Base-by-base conservation (phyloP, 106 monocot genomes). In the Vanilla planifolia region DNA sequence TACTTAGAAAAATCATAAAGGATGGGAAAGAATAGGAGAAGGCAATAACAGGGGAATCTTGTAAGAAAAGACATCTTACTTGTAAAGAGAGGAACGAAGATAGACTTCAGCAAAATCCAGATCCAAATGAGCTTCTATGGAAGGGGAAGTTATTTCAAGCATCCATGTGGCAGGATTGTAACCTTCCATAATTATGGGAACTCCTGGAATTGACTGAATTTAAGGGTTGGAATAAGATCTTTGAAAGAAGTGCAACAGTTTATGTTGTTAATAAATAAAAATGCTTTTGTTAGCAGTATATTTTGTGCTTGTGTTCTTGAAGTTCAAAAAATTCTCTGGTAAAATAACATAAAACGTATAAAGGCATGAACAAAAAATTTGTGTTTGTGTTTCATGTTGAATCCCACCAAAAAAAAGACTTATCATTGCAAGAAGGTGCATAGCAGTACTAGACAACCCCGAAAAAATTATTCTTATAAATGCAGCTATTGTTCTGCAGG, bases 131-230 rank as follows among this genome's bases (percentile, higher is more conserved):
- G 71, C 69, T 61, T 91, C 96, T 50, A 65, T 64, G 20, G 79
- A 64, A 19, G 76, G 37, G 28, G 91, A 63, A 52, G 48, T 91
- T 10, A 88, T 66, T 21, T 96, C 87, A 59, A 96, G 71, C 87
- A 96, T 87, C 96, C 96, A 96, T 33, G 96, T 91, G 46, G 96
- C 96, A 57, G 96, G 91, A 55, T 96, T 96, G 41, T 74, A 79
- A 15, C 79, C 90, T 48, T 81, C 79, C 50, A 19, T 70, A 19
- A 96, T 91, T 67, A 79, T 96, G 5, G 79, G 69, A 61, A 96
- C 62, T 5, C 90, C 79, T 69, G 83, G 79, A 70, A 91, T 75
- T 55, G 69, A 81, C 96, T 96, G 57, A 10, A 55, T 43, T 63
- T 21, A 5, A 27, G 52, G 32, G 39, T 59, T 22, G 39, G 59